These are phyloP conservation scores for Citrus reticulata DNA, from an alignment of 345 rosid genomes.

Conservation along the genomic window DNA sequence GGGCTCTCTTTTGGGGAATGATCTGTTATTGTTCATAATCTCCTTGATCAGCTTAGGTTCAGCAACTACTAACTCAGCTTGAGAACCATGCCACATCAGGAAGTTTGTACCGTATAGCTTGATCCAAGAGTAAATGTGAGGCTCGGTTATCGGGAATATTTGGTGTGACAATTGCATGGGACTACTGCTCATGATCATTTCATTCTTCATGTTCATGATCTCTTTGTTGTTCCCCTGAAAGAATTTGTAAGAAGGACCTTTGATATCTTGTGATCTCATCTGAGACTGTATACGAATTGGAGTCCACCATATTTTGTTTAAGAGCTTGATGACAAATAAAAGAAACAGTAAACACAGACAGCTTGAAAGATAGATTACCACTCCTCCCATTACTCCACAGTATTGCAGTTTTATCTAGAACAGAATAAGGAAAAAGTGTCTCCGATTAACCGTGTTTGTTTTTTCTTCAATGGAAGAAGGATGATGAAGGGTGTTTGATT, in stretches of 20 bases:
- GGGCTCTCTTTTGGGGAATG: too few relatives aligned
- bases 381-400: conserved; percentile 3
- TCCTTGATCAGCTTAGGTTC: conserved; percentile 34
- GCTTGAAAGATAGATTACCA: conserved; percentile 1
- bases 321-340: conserved; percentile 7
- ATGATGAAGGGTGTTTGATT: too few relatives aligned
- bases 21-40: too few relatives aligned
- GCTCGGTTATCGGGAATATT: conserved; percentile 19
- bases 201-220: conserved; percentile 14
- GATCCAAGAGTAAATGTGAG: conserved; percentile 30
- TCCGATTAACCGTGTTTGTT: too few relatives aligned
- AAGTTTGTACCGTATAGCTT: conserved; percentile 17
- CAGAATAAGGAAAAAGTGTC: too few relatives aligned
- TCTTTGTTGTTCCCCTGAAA: conserved; percentile 38
- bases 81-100: conserved; percentile 9
- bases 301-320: conserved; percentile 28
- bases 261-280: conserved; percentile 26
- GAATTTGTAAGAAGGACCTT: conserved; percentile 41
- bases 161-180: conserved; percentile 26
- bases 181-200: not conserved
- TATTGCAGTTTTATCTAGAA: too few relatives aligned
- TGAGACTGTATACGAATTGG: conserved; percentile 18
- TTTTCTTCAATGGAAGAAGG: too few relatives aligned
- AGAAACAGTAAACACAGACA: conserved; percentile 10
- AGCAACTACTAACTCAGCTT: conserved; percentile 33